These are phyloP conservation scores for Ogataea populi-albae DNA, from an alignment of 805 yeast species.

Conservation along the genomic window DNA sequence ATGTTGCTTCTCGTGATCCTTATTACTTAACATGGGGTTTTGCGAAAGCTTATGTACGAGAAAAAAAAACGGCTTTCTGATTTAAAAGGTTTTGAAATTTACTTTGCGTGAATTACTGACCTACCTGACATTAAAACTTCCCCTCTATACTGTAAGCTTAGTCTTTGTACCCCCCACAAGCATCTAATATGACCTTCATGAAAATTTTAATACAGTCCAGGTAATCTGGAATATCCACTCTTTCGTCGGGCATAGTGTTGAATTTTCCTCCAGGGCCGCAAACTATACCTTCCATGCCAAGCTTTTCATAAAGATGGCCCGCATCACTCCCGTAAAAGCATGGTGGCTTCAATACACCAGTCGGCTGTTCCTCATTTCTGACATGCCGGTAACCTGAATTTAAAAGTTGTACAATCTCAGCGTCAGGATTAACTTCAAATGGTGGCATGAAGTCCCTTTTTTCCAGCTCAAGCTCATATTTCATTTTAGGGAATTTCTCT, in stretches of 20 bases:
- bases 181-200: conserved; percentile 22
- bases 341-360: conserved; percentile 26
- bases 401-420: conserved; percentile 18
- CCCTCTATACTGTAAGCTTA: neutral
- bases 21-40: neutral
- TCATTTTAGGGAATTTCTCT: conserved; percentile 23
- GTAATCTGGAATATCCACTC: conserved; percentile 23
- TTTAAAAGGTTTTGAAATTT: conserved; percentile 2
- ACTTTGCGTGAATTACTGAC: neutral
- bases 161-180: conserved; percentile 24
- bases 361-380: conserved; percentile 22
- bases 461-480: conserved; percentile 21
- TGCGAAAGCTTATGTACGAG: conserved; percentile 1
- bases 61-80: conserved; percentile 4
- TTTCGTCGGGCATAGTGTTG: conserved; percentile 28
- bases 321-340: conserved; percentile 29
- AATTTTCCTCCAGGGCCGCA: conserved; percentile 29
- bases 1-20: neutral
- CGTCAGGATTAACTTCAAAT: conserved; percentile 23
- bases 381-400: conserved; percentile 18
- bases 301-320: conserved; percentile 25
- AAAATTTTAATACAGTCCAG: conserved; percentile 24
- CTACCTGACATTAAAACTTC: neutral
- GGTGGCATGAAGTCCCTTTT: conserved; percentile 26
- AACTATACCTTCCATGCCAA: conserved; percentile 25